Evolutionary conservation across 2,329 filamentous ascomycete species (phyloP), one percentile per base, ranked within the genome.

Genomic region (Fusarium citri): DNA sequence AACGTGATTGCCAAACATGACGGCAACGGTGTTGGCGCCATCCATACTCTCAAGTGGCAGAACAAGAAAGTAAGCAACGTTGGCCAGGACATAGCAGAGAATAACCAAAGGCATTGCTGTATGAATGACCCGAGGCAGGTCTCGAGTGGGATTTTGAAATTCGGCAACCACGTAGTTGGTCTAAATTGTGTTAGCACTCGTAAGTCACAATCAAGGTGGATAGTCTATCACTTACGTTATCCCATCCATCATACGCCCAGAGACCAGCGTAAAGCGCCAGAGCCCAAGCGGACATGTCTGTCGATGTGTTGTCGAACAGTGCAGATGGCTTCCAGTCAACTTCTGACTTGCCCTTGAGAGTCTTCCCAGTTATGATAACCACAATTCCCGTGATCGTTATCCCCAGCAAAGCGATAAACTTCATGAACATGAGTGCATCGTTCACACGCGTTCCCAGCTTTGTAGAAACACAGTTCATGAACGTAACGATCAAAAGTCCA

Each of bases 221-320:
- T 9, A 14, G 4, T 11, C 28, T 9, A 25, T 26, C 45, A 85
- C 91, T 83, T 82, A 96, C 94, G 79, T 99, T 99, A 78, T 99
- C 96, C 96, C 96, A 99, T 30, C 96, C 96, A 78, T 99, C 96
- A 81, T 96, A 99, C 1, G 96, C 96, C 96, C 96, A 99, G 8
- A 99, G 86, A 11, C 96, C 96, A 18, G 94, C 95, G 78, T 99
- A 99, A 48, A 99, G 82, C 0, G 96, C 96, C 48, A 99, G 92
- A 5, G 96, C 96, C 92, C 94, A 98, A 72, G 90, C 91, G 48
- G 92, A 97, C 53, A 92, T 86, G 77, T 94, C 92, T 16, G 85
- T 88, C 68, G 88, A 93, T 7, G 95, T 98, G 59, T 91, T 91
- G 57, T 94, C 91, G 76, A 98, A 98, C 95, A 96, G 98, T 47